phyloP scores from a whole-genome alignment of 805 yeast species.

The Allodekkera sacchari region DNA sequence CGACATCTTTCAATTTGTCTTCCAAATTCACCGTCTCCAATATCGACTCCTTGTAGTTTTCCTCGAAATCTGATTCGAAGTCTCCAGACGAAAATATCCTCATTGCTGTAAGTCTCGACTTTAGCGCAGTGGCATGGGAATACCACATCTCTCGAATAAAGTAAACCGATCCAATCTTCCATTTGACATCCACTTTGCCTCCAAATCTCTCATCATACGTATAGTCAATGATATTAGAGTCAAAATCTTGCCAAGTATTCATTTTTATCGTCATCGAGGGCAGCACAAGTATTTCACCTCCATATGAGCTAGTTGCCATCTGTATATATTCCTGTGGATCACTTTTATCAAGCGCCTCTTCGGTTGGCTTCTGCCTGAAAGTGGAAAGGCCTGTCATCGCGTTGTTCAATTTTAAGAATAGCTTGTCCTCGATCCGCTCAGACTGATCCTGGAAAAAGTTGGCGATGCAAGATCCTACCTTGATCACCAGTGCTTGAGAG shows the following conservation, averaged over 20 bases:
- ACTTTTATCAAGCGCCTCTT: conserved; percentile 25
- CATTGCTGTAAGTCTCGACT: conserved; percentile 43
- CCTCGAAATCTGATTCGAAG: conserved; percentile 24
- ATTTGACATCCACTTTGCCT: conserved; percentile 82
- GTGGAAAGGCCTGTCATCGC: conserved; percentile 61
- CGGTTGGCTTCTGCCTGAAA: conserved; percentile 41
- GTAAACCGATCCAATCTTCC: conserved; percentile 91
- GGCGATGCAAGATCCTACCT: conserved; percentile 46
- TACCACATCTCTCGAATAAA: conserved; percentile 91
- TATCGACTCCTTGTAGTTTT: conserved; percentile 25
- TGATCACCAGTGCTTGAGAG: conserved; percentile 60
- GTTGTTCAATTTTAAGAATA: conserved; percentile 55
- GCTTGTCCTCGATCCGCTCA: conserved; percentile 40
- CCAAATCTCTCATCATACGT: conserved; percentile 68
- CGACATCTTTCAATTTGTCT: conserved; percentile 38
- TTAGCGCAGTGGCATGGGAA: conserved; percentile 67
- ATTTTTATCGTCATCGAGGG: conserved; percentile 70
- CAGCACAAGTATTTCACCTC: conserved; percentile 73
- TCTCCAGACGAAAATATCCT: conserved; percentile 25
- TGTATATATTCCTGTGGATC: conserved; percentile 46
- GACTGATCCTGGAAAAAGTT: conserved; percentile 41
- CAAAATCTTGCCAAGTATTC: conserved; percentile 60
- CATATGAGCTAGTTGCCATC: conserved; percentile 51
- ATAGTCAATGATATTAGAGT: conserved; percentile 52
- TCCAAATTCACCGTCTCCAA: conserved; percentile 28